Conservation (phyloP, 768 basidiomycete species). For the Amylocystis lapponica region DNA sequence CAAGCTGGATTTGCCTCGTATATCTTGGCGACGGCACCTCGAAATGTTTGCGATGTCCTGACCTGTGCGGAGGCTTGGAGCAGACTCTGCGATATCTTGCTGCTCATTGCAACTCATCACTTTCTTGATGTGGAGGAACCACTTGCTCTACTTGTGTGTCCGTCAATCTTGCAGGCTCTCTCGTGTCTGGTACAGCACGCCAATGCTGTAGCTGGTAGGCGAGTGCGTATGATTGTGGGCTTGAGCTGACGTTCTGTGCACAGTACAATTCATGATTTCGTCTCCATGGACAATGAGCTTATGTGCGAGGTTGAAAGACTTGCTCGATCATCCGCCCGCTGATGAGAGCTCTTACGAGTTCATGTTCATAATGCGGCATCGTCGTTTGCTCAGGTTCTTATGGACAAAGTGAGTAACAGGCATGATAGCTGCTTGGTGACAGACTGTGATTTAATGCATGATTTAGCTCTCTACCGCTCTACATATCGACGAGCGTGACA, state of each 20-base stretch:
- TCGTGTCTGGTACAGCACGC: not conserved
- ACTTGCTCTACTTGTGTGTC: constrained; percentile 43
- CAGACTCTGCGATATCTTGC: constrained; percentile 42
- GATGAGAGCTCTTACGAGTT: not conserved
- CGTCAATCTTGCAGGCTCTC: constrained; percentile 47
- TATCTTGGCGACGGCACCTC: constrained; percentile 24
- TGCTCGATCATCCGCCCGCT: not conserved
- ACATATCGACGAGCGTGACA: too few relatives aligned
- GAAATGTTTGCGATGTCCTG: constrained; percentile 26
- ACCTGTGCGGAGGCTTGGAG: constrained; percentile 47
- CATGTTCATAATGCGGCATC: too few relatives aligned
- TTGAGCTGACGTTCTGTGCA: not conserved
- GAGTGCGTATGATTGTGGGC: not conserved
- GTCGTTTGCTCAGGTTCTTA: too few relatives aligned
- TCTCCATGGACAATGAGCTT: constrained; percentile 52
- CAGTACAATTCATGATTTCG: constrained; percentile 15
- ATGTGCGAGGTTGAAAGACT: constrained; percentile 27
- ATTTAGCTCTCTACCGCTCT: too few relatives aligned
- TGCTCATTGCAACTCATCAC: constrained; percentile 42
- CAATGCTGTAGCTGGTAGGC: not conserved
- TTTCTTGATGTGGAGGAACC: constrained; percentile 43
- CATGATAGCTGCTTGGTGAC: too few relatives aligned
- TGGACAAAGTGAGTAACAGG: too few relatives aligned
- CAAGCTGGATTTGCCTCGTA: constrained; percentile 45
- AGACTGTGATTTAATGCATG: too few relatives aligned